A percentile compares a stretch with the other conserved stretches of the same genome.
Evolutionary conservation across 2,329 filamentous ascomycete species (phyloP).

Genomic region (Aspergillus aculeatinus): DNA sequence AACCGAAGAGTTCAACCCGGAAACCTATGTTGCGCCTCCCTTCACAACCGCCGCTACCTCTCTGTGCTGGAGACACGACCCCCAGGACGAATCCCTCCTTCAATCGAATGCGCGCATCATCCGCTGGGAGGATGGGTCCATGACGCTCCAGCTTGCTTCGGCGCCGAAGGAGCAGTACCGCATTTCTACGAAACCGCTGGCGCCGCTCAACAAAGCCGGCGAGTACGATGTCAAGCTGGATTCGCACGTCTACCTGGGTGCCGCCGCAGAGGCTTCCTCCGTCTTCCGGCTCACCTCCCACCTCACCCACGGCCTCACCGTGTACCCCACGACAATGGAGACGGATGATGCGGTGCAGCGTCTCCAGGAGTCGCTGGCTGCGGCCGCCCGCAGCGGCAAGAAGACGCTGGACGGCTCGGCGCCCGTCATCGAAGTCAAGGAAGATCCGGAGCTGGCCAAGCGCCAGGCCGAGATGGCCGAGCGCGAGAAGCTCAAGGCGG

Average conservation of each 20-base stretch:
- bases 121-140: constrained; percentile 66
- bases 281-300: constrained; percentile 63
- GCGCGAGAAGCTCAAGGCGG: constrained; percentile 56
- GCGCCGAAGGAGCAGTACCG: constrained; percentile 61
- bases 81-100: constrained; percentile 55
- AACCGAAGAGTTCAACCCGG: constrained; percentile 59
- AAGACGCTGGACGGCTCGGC: constrained; percentile 52
- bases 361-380: constrained; percentile 60
- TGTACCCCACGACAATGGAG: constrained; percentile 56
- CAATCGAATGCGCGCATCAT: constrained; percentile 67
- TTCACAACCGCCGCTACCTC: constrained; percentile 65
- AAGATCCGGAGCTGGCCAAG: constrained; percentile 63
- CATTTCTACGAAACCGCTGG: constrained; percentile 58
- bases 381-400: constrained; percentile 54
- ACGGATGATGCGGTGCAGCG: constrained; percentile 62
- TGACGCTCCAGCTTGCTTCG: constrained; percentile 65
- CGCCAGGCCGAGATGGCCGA: constrained; percentile 60
- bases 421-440: constrained; percentile 58
- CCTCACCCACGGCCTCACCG: constrained; percentile 58
- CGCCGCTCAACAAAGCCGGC: constrained; percentile 53
- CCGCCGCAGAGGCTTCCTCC: constrained; percentile 57
- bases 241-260: constrained; percentile 63
- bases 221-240: constrained; percentile 58
- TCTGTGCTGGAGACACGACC: constrained; percentile 64
- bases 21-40: constrained; percentile 61